Conservation (phyloP, 345 rosid species). For the Limnanthes douglasii region DNA sequence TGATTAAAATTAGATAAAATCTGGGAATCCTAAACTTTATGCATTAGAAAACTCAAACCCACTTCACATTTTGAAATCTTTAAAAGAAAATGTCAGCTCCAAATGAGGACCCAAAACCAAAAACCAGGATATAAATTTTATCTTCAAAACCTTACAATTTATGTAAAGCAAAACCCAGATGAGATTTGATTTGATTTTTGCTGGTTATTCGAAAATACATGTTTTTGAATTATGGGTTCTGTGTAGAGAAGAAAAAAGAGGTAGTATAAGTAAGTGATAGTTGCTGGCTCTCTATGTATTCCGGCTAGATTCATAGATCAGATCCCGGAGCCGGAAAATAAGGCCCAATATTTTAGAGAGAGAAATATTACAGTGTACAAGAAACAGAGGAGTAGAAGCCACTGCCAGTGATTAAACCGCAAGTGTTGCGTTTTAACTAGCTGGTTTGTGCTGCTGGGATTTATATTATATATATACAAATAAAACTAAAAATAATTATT, state of each 20-base stretch:
- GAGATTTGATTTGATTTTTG: constrained; percentile 1
- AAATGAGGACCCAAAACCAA: constrained; percentile 7
- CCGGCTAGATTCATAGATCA: constrained; percentile 11
- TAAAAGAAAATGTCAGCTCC: no score
- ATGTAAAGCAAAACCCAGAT: constrained; percentile 16
- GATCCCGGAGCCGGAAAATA: constrained; percentile 28
- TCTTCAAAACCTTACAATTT: constrained; percentile 1
- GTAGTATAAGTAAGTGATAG: background rate
- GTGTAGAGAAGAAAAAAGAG: background rate
- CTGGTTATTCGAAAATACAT: constrained; percentile 3
- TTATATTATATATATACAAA: no score
- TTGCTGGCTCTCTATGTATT: background rate
- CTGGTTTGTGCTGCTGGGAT: no score
- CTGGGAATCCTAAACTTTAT: no score
- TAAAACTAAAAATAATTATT: no score
- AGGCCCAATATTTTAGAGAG: constrained; percentile 3
- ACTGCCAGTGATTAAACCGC: constrained; percentile 23
- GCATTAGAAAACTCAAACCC: no score
- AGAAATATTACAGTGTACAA: no score
- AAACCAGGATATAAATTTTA: background rate
- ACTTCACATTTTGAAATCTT: no score
- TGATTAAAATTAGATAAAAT: no score
- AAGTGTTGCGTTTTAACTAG: constrained; percentile 10
- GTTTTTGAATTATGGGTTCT: background rate
- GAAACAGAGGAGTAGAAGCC: constrained; percentile 3